Evolutionary conservation across 805 yeast genomes (phyloP), one percentile per base, ranked within the genome.

Genomic region (Myxozyma mucilagina): DNA sequence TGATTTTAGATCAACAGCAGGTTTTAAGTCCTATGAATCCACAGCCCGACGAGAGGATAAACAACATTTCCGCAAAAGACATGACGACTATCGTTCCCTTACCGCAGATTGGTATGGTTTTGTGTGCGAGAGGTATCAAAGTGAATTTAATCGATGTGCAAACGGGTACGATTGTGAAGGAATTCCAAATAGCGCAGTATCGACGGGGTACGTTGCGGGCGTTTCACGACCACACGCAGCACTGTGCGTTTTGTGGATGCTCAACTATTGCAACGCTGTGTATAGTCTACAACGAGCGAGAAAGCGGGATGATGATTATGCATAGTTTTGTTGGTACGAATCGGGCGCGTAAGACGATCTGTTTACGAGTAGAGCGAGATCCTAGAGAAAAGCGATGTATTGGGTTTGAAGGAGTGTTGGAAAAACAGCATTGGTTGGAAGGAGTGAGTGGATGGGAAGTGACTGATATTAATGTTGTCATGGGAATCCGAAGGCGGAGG

Each of bases 171-270:
- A 74, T 88, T 42, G 76, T 90, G 56, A 84, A 83, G 64, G 80
- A 78, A 45, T 81, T 89, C 67, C 74, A 78, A 34, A 82, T 90
- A 49, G 89, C 87, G 0, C 81, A 81, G 41, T 86, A 84, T 75
- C 84, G 83, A 66, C 81, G 82, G 1, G 81, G 81, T 1, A 71
- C 87, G 0, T 80, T 90, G 63, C 77, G 79, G 59, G 94, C 88
- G 0, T 84, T 89, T 64, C 96, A 90, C 71, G 86, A 88, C 47
- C 90, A 87, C 67, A 96, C 96, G 5, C 85, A 90, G 0, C 96
- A 90, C 75, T 90, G 97, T 74, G 81, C 87, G 49, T 90, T 90
- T 74, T 90, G 97, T 77, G 97, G 97, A 1, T 87, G 96, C 76
- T 90, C 89, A 0, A 87, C 96, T 0, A 81, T 90, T 44, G 80